Evolutionary conservation across 306 rosid species (phyloP).

Genomic region (Sechiopsis laciniata): DNA sequence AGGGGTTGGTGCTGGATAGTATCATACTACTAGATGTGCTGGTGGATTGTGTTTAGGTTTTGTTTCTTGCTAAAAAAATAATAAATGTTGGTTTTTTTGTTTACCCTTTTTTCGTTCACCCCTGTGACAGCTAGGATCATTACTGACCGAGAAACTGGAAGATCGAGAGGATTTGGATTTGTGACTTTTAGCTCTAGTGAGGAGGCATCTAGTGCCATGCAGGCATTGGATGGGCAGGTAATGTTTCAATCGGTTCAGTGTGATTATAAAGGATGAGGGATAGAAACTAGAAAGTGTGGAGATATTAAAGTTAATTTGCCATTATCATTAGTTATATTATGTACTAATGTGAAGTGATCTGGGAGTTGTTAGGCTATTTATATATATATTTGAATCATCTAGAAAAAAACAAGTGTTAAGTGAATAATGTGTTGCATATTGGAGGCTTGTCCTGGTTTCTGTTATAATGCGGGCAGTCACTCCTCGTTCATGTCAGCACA

Average conservation of each 20-base stretch:
- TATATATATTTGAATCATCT: too few species aligned
- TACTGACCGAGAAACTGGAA: constrained; percentile 71
- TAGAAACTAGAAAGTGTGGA: too few species aligned
- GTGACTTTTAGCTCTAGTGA: constrained; percentile 59
- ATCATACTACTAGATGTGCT: background rate
- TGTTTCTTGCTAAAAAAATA: background rate
- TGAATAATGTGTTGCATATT: too few species aligned
- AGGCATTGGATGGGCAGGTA: constrained; percentile 92
- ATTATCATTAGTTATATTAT: too few species aligned
- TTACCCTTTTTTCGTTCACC: background rate
- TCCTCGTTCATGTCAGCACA: too few species aligned
- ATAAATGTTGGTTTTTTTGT: constrained; percentile 3
- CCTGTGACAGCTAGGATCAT: constrained; percentile 59
- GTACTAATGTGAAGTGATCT: too few species aligned
- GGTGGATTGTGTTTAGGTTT: background rate
- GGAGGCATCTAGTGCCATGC: constrained; percentile 85
- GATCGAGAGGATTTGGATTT: constrained; percentile 90
- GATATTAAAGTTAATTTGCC: too few species aligned
- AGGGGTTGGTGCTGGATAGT: background rate
- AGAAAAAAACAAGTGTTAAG: too few species aligned
- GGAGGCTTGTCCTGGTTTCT: too few species aligned
- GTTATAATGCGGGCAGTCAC: too few species aligned
- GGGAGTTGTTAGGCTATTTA: too few species aligned
- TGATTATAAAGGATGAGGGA: background rate
- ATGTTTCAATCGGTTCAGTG: background rate